Evolutionary conservation across 208 protist species (phyloP).

Genomic region (Wallacemonas sp.): DNA sequence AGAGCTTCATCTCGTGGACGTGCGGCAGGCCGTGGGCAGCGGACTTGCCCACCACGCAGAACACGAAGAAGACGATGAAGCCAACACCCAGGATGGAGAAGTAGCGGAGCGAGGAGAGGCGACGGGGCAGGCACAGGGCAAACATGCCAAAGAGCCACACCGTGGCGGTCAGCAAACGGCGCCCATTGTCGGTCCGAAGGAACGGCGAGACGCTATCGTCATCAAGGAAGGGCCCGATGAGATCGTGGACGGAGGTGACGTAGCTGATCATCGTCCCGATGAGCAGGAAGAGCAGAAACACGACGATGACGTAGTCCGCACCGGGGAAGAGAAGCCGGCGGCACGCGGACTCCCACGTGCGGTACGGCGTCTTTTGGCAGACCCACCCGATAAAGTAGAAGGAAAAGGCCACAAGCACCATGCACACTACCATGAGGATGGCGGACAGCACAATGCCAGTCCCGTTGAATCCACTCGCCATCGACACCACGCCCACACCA

Average conservation of each 20-base stretch:
- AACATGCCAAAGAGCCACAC: constrained; percentile 71
- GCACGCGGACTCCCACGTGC: constrained; percentile 54
- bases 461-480: constrained; percentile 52
- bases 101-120: constrained; percentile 64
- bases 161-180: constrained; percentile 32
- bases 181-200: constrained; percentile 20
- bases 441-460: constrained; percentile 41
- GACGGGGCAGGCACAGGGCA: constrained; percentile 38
- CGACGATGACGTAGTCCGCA: constrained; percentile 46
- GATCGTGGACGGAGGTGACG: constrained; percentile 48
- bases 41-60: constrained; percentile 54
- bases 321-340: constrained; percentile 48
- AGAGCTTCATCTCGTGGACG: constrained; percentile 29
- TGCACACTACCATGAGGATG: constrained; percentile 47
- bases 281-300: constrained; percentile 41
- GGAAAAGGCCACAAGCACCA: constrained; percentile 46
- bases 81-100: constrained; percentile 58
- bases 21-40: constrained; percentile 21
- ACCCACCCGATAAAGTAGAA: constrained; percentile 59
- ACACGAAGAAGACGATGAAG: constrained; percentile 57
- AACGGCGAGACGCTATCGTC: constrained; percentile 30
- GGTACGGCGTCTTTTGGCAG: constrained; percentile 42
- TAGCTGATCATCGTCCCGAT: constrained; percentile 55
- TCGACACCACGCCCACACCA: constrained; percentile 56
- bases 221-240: constrained; percentile 33